These are phyloP conservation scores for Penicillium sp. DNA, from an alignment of 2,329 filamentous ascomycete species.

Conservation along the genomic window DNA sequence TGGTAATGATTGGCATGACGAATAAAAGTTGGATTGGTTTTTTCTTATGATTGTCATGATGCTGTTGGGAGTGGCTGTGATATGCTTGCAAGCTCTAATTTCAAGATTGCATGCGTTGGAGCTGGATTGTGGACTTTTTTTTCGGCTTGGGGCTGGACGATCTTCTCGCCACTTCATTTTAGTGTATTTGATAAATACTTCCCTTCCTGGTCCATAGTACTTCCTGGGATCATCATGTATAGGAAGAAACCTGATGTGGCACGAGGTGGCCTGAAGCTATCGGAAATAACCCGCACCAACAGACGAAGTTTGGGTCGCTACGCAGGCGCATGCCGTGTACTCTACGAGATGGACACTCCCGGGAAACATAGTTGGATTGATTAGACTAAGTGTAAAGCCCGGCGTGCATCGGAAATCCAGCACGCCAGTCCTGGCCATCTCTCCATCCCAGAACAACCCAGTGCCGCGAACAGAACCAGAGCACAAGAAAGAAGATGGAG, in stretches of 20 bases:
- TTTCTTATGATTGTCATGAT: neutral
- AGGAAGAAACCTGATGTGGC: neutral
- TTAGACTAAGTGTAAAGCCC: neutral
- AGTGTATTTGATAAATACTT: neutral
- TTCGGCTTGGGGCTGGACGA: neutral
- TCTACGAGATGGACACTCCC: neutral
- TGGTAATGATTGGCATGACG: slow-evolving; percentile 22
- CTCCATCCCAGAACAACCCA: neutral
- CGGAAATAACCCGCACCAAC: neutral
- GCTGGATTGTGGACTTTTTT: neutral
- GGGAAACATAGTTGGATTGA: neutral
- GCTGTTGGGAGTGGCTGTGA: neutral
- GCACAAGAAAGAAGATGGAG: neutral
- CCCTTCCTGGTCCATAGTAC: neutral
- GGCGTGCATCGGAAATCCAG: neutral
- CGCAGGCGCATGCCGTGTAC: neutral
- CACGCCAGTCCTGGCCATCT: neutral
- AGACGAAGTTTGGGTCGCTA: neutral
- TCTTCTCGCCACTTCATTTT: neutral
- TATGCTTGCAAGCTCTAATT: neutral
- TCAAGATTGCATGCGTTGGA: neutral
- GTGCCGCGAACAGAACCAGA: neutral
- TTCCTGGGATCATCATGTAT: neutral
- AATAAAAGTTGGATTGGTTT: slow-evolving; percentile 12
- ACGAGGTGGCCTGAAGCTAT: neutral